These are phyloP conservation scores for Neurospora discreta DNA, from an alignment of 495 filamentous ascomycete species.

Conservation along the genomic window DNA sequence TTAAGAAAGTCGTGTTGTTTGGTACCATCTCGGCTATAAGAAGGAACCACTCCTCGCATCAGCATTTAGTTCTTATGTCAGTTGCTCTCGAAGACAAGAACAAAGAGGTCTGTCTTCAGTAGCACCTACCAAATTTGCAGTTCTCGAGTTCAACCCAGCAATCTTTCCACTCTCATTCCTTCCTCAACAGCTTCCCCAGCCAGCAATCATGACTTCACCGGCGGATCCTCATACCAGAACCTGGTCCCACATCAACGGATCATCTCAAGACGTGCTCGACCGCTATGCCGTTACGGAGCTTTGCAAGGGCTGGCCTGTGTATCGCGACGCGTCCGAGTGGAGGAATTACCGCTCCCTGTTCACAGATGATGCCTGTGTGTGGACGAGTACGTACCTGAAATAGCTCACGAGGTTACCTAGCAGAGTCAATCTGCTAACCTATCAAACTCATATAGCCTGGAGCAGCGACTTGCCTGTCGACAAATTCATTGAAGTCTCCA, in stretches of 20 bases:
- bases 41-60: neutral
- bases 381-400: constrained; percentile 36
- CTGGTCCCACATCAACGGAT: constrained; percentile 49
- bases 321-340: constrained; percentile 56
- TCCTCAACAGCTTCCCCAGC: neutral
- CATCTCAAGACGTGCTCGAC: constrained; percentile 34
- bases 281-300: constrained; percentile 48
- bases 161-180: neutral
- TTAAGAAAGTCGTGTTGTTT: neutral
- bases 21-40: neutral
- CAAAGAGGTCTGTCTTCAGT: neutral
- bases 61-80: neutral
- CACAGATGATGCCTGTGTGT: constrained; percentile 45
- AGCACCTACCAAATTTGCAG: neutral
- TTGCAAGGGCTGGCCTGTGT: constrained; percentile 59
- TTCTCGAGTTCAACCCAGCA: neutral
- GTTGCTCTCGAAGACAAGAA: neutral
- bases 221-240: constrained; percentile 28
- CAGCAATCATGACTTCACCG: constrained; percentile 30
- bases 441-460: constrained; percentile 34
- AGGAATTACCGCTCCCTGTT: constrained; percentile 52
- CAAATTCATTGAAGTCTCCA: constrained; percentile 48
- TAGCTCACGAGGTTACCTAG: neutral
- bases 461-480: constrained; percentile 40
- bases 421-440: neutral